Conservation (phyloP, 164 flowering plant species). For the Umbilicus rupestris region DNA sequence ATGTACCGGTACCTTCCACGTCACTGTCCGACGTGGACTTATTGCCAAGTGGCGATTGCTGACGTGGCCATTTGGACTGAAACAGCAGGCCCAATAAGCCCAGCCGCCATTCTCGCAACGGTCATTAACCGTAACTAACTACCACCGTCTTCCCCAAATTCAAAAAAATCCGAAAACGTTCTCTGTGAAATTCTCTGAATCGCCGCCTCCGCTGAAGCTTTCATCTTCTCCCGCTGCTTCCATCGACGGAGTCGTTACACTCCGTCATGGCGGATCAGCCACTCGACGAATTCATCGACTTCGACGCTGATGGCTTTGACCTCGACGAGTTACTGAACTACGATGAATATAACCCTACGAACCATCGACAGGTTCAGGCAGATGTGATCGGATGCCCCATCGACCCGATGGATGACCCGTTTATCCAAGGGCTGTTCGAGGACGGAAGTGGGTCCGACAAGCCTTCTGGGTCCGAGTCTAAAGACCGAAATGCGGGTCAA, state of each 20-base stretch:
- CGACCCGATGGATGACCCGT: conserved; percentile 5
- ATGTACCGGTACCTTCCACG: too few species aligned
- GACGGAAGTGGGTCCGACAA: not conserved
- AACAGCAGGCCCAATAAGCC: too few species aligned
- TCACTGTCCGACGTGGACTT: too few species aligned
- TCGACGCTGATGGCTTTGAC: not conserved
- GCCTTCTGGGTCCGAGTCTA: not conserved
- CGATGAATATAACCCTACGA: not conserved
- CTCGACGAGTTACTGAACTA: not conserved
- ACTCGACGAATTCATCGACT: not conserved
- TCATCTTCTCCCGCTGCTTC: not conserved
- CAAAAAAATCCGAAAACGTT: too few species aligned
- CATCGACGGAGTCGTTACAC: not conserved
- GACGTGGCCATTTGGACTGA: too few species aligned
- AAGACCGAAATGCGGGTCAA: not conserved
- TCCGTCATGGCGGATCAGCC: not conserved
- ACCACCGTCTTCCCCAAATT: too few species aligned
- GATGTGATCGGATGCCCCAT: not conserved
- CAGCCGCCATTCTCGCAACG: too few species aligned
- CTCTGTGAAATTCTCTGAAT: too few species aligned
- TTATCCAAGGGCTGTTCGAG: not conserved
- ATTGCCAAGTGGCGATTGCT: too few species aligned
- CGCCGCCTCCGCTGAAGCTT: not conserved
- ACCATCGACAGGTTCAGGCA: not conserved
- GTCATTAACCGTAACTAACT: too few species aligned